Evolutionary conservation across 495 filamentous ascomycete genomes (phyloP).

Genomic region (Annulohypoxylon maeteangense): DNA sequence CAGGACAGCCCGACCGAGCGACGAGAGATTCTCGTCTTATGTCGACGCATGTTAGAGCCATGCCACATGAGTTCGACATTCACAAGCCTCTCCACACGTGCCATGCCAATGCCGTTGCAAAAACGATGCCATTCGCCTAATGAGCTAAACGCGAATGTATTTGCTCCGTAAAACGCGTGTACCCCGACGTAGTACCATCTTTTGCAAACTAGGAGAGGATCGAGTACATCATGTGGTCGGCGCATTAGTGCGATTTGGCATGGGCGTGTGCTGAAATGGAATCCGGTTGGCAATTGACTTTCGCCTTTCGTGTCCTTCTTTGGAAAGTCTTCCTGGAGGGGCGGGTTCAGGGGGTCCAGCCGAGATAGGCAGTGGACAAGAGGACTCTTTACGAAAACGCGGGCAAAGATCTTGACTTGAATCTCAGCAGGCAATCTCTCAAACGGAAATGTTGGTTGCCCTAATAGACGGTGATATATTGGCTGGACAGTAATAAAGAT

Average conservation of each 20-base stretch:
- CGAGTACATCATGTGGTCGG: constrained; percentile 44
- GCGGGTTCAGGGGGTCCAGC: constrained; percentile 46
- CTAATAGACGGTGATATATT: not conserved
- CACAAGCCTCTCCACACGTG: constrained; percentile 49
- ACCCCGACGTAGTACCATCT: constrained; percentile 48
- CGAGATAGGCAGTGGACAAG: constrained; percentile 55
- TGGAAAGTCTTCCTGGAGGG: constrained; percentile 29
- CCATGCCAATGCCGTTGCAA: constrained; percentile 46
- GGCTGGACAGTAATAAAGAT: not conserved
- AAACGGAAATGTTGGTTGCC: constrained; percentile 37
- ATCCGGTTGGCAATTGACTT: constrained; percentile 37
- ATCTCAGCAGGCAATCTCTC: constrained; percentile 44
- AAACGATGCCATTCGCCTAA: constrained; percentile 57
- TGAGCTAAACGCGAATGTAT: constrained; percentile 58
- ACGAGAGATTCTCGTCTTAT: constrained; percentile 20
- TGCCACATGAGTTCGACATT: constrained; percentile 51
- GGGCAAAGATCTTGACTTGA: constrained; percentile 47
- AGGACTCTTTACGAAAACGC: constrained; percentile 39
- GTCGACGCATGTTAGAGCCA: constrained; percentile 41
- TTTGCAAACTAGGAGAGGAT: constrained; percentile 46
- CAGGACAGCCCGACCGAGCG: constrained; percentile 45
- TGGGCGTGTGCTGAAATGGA: constrained; percentile 46
- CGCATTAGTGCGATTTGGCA: constrained; percentile 42
- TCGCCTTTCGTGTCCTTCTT: not conserved
- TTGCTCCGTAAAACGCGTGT: constrained; percentile 56